Percentiles rank a stretch among this genome's conserved stretches.
Evolutionary conservation across 2,329 filamentous ascomycete species (phyloP).

Genomic region (Paracamarosporium sp.): DNA sequence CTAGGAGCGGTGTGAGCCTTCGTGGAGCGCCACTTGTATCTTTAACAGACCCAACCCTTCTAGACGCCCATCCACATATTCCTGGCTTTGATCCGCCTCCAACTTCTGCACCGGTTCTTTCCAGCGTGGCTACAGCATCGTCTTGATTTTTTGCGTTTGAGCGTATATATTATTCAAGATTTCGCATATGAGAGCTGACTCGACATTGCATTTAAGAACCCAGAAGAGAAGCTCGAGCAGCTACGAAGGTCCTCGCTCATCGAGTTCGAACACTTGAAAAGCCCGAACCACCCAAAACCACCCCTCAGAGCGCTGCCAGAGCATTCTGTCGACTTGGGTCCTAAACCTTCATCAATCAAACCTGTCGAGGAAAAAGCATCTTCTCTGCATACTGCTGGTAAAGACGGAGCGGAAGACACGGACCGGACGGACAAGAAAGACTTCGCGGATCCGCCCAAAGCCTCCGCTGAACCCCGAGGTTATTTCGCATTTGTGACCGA

Average conservation of each 20-base stretch:
- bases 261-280: conserved; percentile 49
- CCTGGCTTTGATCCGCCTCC: conserved; percentile 13
- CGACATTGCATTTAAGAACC: conserved; percentile 48
- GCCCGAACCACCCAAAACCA: conserved; percentile 35
- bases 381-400: not conserved
- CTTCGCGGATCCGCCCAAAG: not conserved
- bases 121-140: conserved; percentile 14
- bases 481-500: not conserved
- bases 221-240: conserved; percentile 53
- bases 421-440: not conserved
- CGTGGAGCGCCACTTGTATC: conserved; percentile 38
- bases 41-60: conserved; percentile 32
- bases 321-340: conserved; percentile 34
- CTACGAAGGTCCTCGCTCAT: conserved; percentile 54
- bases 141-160: conserved; percentile 15
- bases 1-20: conserved; percentile 26
- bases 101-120: conserved; percentile 16
- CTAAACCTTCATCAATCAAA: conserved; percentile 13
- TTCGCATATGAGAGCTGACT: conserved; percentile 34
- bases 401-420: not conserved
- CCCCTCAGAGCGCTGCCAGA: conserved; percentile 45
- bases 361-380: not conserved
- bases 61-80: conserved; percentile 6
- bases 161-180: conserved; percentile 6
- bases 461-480: not conserved